Evolutionary conservation across 2,329 filamentous ascomycete species (phyloP), one percentile per base, ranked within the genome.

Genomic region (Colletotrichum sp.): DNA sequence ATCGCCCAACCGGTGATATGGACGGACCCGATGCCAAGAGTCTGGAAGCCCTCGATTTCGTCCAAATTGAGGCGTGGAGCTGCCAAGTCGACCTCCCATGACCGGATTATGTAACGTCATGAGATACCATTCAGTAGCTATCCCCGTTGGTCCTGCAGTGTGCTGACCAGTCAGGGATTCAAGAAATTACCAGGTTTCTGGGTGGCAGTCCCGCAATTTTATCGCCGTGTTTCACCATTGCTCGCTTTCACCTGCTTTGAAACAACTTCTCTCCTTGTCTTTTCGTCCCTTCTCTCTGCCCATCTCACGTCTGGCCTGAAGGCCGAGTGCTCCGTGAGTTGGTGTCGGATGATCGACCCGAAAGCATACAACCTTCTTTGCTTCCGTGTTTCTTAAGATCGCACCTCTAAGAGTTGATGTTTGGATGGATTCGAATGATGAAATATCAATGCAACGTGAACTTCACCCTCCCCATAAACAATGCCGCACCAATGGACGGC

Each of bases 301-400:
- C 39, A 55, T 70, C 21, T n/a, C 59, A 5, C n/a, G 36, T 16
- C 21, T 24, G 15, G 24, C 32, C 64, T 28, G 44, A 21, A 52
- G n/a, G 4, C 44, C 44, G 44, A 52, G 44, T 52, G 44, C 44
- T 1, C 44, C n/a, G 44, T 52, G 44, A 68, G 24, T 64, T n/a
- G 32, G 21, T 28, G 68, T 49, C 72, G 72, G 72, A 66, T 75
- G 68, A 75, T 75, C 60, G 68, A 71, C 72, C 72, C 72, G 68
- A 39, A 36, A 49, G 52, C 44, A 70, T 15, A 65, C 34, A 59
- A 28, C 59, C 57, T 65, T 65, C 18, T 63, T 21, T 28, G 7
- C 59, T 44, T n/a, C 63, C 26, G 16, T 44, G 39, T 32, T 75
- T 30, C n/a, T 66, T 30, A 62, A 62, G 18, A 66, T 66, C 28